Evolutionary conservation across 2,329 filamentous ascomycete species (phyloP), one percentile per base, ranked within the genome.

Genomic region (Rhynchosporium graminicola): DNA sequence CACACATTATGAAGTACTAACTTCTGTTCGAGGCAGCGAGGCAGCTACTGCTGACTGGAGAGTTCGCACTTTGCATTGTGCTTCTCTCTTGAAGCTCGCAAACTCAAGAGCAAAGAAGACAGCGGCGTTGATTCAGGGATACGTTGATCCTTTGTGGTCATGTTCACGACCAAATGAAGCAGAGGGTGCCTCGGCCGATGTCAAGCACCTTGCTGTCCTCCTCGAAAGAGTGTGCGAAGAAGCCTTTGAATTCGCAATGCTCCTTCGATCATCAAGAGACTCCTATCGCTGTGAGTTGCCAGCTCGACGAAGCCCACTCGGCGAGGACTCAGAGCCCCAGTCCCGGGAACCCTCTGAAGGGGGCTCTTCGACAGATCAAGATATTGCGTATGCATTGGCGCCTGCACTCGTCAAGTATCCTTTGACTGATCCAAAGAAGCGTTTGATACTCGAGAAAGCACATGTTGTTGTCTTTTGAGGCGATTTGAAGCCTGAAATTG

Each of bases 391-490:
- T 43, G 26, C 5, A 2, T 9, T 59, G 7, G 50, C 57, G 6
- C 33, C 20, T 1, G 38, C n/a, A n/a, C 36, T 60, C 36, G 47
- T 54, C 2, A 60, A 60, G 29, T 60, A 60, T 20, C 47, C 64
- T 4, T 45, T 48, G 15, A 3, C 38, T 10, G 45, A 54, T 45
- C 12, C 12, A 1, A 28, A 50, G 4, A 55, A 47, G 20, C 43
- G 58, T 12, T 33, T 63, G 12, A 29, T 63, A 10, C 46, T 63
- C 0, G 61, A 58, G 46, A 60, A 60, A 42, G 61, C 46, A 13
- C 47, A 52, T 45, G 47, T 60, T n/a, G 20, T 56, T 10, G n/a
- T 56, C 20, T 43, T 28, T 26, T 26, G 26, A 29, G 33, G 33
- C 5, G 5, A 36, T 5, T 6, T 36, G 33, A 36, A 36, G 6